A percentile compares a stretch with the other conserved stretches of the same genome.
Conservation (phyloP, 805 yeast genomes). For the Myxozyma udenii region DNA sequence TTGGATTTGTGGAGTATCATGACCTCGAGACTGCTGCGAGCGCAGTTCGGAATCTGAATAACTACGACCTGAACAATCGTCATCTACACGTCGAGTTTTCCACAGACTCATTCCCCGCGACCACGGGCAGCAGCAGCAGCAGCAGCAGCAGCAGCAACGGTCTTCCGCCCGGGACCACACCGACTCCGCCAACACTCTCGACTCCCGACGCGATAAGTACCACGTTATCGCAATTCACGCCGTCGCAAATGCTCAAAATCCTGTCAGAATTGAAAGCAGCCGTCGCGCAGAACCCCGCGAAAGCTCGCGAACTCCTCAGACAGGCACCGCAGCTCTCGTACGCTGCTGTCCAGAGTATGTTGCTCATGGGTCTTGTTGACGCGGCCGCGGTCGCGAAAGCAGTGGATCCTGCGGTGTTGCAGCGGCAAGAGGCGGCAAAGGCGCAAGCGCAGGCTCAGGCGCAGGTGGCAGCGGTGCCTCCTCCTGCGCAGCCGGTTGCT, state of each 20-base stretch:
- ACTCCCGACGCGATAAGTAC: conserved; percentile 47
- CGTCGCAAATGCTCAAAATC: conserved; percentile 47
- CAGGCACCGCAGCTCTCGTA: conserved; percentile 78
- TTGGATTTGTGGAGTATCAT: conserved; percentile 78
- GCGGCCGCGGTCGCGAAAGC: conserved; percentile 34
- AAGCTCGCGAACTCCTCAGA: conserved; percentile 58
- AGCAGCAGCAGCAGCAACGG: neutral
- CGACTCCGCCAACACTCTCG: conserved; percentile 40
- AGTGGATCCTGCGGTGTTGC: conserved; percentile 23
- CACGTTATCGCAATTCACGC: conserved; percentile 48
- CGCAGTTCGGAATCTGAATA: conserved; percentile 84
- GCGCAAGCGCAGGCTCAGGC: conserved; percentile 14
- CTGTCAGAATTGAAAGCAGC: conserved; percentile 58
- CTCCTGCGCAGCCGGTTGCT: conserved; percentile 14
- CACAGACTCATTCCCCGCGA: conserved; percentile 22
- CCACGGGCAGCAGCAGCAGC: neutral
- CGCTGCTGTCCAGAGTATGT: conserved; percentile 72
- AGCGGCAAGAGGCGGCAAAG: conserved; percentile 15
- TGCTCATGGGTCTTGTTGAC: conserved; percentile 42
- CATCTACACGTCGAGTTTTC: conserved; percentile 72
- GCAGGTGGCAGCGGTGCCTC: conserved; percentile 5
- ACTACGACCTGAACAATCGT: conserved; percentile 70
- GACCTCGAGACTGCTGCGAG: conserved; percentile 81
- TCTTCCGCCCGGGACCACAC: conserved; percentile 52
- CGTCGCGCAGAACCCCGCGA: conserved; percentile 54